Evolutionary conservation across 139 green algal species (phyloP), one percentile per base, ranked within the genome.

Genomic region (Mychonastes homosphaera): DNA sequence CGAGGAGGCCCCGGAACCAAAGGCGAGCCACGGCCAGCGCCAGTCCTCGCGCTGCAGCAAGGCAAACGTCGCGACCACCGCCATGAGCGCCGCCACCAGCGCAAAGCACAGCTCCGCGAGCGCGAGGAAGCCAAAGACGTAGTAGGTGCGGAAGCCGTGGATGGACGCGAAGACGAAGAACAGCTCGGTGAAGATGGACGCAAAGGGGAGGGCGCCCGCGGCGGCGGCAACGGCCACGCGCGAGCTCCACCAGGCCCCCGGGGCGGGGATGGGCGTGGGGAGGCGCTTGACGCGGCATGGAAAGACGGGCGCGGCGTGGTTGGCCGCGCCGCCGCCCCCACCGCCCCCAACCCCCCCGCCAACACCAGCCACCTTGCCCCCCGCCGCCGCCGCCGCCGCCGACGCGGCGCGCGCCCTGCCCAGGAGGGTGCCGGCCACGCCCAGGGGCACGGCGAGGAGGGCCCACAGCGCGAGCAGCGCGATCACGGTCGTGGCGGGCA

Each of bases 21-120:
- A 98, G 23, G 81, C 71, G 0, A 89, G 95, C 91, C 91, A 98
- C 61, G 92, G 84, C 90, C 91, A 98, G 68, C 95, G 81, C 72
- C 97, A 95, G 75, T 98, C 96, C 64, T 98, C 91, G 5, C 87
- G 87, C 69, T 97, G 97, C n/a, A 98, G 80, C 58, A 97, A 73
- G 77, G 98, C 95, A 75, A 98, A 98, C 5, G 91, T 96, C 49
- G 78, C 90, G 36, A 97, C 90, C 41, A 97, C 82, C 24, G 85
- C 90, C 4, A 87, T 78, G 57, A 86, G 97, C 4, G 83, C 56
- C 1, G 86, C 95, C 21, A 97, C 91, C 21, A 94, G 83, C 28
- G 89, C 52, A 36, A 98, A 74, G 73, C 97, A 96, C 43, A 94
- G 38, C 59, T 94, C 88, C 55, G 98, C 91, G 15, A 98, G 82